These are phyloP conservation scores for Neurospora africana DNA, from an alignment of 495 filamentous ascomycete genomes.

Conservation along the genomic window DNA sequence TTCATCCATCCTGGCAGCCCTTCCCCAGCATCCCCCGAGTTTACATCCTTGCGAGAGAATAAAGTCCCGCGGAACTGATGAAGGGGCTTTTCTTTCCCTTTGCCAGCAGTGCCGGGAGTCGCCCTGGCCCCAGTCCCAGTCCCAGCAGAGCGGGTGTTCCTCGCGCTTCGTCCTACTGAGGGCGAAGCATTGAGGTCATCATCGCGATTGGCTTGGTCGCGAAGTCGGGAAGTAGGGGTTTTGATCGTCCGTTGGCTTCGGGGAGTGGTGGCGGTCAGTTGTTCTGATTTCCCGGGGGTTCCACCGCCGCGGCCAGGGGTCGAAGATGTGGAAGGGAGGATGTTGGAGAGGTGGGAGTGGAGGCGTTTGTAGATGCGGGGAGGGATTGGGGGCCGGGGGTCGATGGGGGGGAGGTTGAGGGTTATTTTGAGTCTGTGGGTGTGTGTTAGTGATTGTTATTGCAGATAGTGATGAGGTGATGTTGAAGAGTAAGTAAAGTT, in stretches of 20 bases:
- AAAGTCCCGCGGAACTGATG: slow-evolving; percentile 19
- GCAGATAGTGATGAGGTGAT: not conserved
- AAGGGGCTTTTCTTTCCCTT: slow-evolving; percentile 21
- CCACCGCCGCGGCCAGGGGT: slow-evolving; percentile 15
- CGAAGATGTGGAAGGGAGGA: slow-evolving; percentile 40
- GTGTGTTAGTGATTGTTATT: not conserved
- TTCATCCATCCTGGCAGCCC: slow-evolving; percentile 56
- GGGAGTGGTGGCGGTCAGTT: slow-evolving; percentile 10
- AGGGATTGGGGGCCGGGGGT: slow-evolving; percentile 70
- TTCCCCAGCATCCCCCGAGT: slow-evolving; percentile 1
- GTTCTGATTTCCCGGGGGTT: slow-evolving; percentile 13
- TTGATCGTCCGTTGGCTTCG: slow-evolving; percentile 6
- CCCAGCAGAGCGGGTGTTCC: not conserved
- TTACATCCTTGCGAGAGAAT: slow-evolving; percentile 1
- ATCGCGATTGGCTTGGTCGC: slow-evolving; percentile 8
- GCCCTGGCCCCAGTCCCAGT: not conserved
- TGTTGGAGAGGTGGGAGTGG: slow-evolving; percentile 66
- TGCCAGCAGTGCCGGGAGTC: slow-evolving; percentile 3
- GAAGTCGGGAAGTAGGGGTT: slow-evolving; percentile 28
- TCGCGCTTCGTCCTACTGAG: not conserved
- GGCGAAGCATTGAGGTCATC: not conserved
- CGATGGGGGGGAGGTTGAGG: slow-evolving; percentile 75
- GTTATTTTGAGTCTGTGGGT: slow-evolving; percentile 57
- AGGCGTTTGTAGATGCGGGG: slow-evolving; percentile 78
- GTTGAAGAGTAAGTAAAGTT: not conserved